Percentiles rank a stretch among this genome's conserved stretches.
These are phyloP conservation scores for Salix dunnii DNA, from an alignment of 345 rosid genomes.

Conservation along the genomic window DNA sequence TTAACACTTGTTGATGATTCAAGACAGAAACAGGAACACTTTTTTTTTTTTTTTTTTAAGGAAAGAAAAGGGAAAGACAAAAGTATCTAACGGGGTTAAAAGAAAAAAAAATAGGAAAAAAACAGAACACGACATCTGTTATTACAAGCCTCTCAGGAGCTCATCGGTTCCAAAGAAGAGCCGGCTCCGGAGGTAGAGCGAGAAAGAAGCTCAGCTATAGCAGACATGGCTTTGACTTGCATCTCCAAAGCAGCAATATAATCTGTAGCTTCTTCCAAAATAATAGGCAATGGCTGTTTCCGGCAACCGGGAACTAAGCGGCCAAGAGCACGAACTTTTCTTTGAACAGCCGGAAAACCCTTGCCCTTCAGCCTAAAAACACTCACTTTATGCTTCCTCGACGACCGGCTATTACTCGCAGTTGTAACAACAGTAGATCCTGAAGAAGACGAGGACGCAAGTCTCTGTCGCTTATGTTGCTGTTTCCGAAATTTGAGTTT, in stretches of 20 bases:
- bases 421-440: neutral
- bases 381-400: slow-evolving; percentile 66
- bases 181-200: slow-evolving; percentile 29
- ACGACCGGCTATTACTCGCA: slow-evolving; percentile 34
- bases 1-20: neutral
- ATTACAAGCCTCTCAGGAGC: slow-evolving; percentile 4
- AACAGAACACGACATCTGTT: slow-evolving; percentile 24
- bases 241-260: slow-evolving; percentile 96
- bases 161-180: slow-evolving; percentile 28
- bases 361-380: slow-evolving; percentile 54
- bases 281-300: slow-evolving; percentile 77
- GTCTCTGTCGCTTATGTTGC: slow-evolving; percentile 46
- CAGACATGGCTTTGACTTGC: slow-evolving; percentile 93
- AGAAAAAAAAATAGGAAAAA: neutral
- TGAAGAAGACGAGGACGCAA: slow-evolving; percentile 16
- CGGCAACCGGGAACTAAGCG: slow-evolving; percentile 97
- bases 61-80: neutral
- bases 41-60: neutral
- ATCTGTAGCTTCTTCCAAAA: slow-evolving; percentile 89
- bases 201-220: slow-evolving; percentile 59
- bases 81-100: slow-evolving; percentile 26
- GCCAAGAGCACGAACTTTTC: slow-evolving; percentile 78
- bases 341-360: slow-evolving; percentile 69
- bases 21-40: neutral
- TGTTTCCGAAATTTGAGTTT: slow-evolving; percentile 76